Base-by-base conservation (phyloP, 2,329 filamentous ascomycete genomes). In the Ploettnerulaceae sp. region DNA sequence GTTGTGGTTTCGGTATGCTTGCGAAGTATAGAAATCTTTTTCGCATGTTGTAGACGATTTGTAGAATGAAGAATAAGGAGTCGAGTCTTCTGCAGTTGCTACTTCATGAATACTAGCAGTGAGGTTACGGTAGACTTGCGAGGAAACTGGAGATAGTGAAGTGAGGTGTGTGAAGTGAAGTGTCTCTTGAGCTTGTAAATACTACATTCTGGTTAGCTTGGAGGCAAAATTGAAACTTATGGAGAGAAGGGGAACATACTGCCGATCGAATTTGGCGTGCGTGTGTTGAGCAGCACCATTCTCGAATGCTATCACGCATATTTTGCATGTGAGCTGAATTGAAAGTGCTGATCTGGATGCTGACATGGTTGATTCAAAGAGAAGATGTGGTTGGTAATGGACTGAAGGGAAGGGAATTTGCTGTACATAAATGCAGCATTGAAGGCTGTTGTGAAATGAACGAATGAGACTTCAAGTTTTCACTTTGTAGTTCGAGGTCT, bases 171-270 rank as follows among this genome's bases (percentile, higher is more conserved):
- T 5, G 37, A 40, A 4, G 37, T 42, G 20, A 42, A 26, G 14
- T 33, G 21, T 25, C 39, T 32, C 29, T 42, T 42, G 8, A 42
- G 29, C 24, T 42, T 42, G 21, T 42, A 42, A 3, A 42, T 34
- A 8, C 39, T 42, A 6, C 15, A n/a, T 17, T 15, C 5, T 2
- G 7, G 14, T 42, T 15, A 42, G 39, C 39, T 25, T 21, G 8
- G 14, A n/a, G 25, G 6, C 1, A 15, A 4, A 31, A 5, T 3
- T 6, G 3, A 8, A n/a, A 24, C 11, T 37, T 11, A 20, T n/a
- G 8, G 6, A 14, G 12, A 21, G 17, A 8, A 3, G 6, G 3
- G 7, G n/a, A 17, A 29, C 21, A 7, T 42, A 42, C 39, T 42
- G 39, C 39, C 39, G 25, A n/a, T 42, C 39, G 3, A 29, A 42